These are phyloP conservation scores for Buddleja alternifolia DNA, from an alignment of 257 asterid species.

Conservation along the genomic window DNA sequence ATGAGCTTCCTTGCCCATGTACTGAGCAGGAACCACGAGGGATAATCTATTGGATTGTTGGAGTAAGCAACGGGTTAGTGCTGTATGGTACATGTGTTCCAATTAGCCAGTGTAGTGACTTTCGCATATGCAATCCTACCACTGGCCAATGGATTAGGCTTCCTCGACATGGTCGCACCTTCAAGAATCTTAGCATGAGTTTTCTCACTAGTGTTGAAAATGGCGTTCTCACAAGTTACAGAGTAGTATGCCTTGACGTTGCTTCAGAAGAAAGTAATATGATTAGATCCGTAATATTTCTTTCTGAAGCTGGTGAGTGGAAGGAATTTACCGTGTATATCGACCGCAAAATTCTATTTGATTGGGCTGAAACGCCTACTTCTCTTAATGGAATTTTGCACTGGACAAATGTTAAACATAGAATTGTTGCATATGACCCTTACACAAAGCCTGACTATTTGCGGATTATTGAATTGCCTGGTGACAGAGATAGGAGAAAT, in stretches of 20 bases:
- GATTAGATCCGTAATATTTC: not conserved
- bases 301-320: not conserved
- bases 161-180: no score
- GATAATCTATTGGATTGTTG: not conserved
- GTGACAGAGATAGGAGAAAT: not conserved
- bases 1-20: not conserved
- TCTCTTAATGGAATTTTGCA: not conserved
- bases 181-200: not conserved
- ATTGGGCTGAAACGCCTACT: not conserved
- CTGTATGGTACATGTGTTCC: not conserved
- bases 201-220: not conserved
- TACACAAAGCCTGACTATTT: not conserved
- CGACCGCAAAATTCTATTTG: not conserved
- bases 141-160: no score
- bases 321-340: not conserved
- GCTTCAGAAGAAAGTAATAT: not conserved
- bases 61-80: not conserved
- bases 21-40: not conserved
- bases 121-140: no score
- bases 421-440: not conserved
- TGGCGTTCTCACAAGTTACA: no score
- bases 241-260: not conserved
- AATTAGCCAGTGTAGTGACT: no score
- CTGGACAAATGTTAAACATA: not conserved
- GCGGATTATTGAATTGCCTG: not conserved